A percentile compares a stretch with the other conserved stretches of the same genome.
Conservation (phyloP, 257 asterid species). For the Solanum raphanifolium region DNA sequence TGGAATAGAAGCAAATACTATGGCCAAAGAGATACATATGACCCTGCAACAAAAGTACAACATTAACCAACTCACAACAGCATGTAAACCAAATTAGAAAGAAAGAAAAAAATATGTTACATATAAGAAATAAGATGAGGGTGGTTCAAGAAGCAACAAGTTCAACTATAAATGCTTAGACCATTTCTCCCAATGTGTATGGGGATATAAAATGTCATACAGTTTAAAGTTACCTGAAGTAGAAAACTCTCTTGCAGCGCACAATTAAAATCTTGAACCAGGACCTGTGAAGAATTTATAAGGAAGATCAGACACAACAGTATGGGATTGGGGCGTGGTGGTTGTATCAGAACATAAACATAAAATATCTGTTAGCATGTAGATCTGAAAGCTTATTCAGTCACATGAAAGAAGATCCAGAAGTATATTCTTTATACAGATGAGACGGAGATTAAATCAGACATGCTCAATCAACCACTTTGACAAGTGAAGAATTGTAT, state of each 20-base stretch:
- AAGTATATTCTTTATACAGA: background rate
- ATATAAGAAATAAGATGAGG: background rate
- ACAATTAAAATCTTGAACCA: conserved; percentile 93
- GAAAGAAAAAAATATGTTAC: background rate
- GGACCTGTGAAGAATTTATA: conserved; percentile 38
- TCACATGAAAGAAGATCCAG: background rate
- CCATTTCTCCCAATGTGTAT: background rate
- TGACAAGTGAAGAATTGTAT: background rate
- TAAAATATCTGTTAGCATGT: background rate
- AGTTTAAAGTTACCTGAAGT: conserved; percentile 60
- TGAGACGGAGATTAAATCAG: background rate
- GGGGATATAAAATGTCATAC: conserved; percentile 2
- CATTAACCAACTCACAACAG: background rate
- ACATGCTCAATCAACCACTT: background rate
- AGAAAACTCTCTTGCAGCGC: conserved; percentile 95
- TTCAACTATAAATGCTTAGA: background rate
- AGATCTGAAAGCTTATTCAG: background rate
- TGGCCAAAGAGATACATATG: conserved; percentile 85
- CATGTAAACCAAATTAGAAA: background rate
- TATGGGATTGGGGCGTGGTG: background rate
- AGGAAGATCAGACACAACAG: background rate
- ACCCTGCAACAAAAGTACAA: conserved; percentile 59
- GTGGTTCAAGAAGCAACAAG: background rate
- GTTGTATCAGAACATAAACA: background rate
- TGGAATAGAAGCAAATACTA: conserved; percentile 87